Evolutionary conservation across 129 eudicot species (phyloP).

Genomic region (Chrysanthemum lavandulifolium): DNA sequence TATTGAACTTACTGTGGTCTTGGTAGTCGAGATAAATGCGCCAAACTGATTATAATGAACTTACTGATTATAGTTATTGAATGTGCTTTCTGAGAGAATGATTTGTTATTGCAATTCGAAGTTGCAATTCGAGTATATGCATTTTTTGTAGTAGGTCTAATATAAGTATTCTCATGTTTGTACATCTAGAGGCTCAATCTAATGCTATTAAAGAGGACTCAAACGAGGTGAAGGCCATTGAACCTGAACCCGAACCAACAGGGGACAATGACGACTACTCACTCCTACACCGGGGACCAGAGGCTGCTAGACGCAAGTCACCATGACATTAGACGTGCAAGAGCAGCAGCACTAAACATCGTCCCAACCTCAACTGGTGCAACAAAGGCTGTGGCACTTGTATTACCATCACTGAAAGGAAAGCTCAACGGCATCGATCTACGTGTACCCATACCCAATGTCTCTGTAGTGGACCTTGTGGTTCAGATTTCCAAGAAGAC

Average conservation of each 20-base stretch:
- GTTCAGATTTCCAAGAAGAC: conserved; percentile 91
- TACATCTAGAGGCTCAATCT: no score
- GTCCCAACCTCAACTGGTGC: conserved; percentile 99
- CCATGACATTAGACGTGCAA: conserved; percentile 91
- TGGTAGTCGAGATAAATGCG: no score
- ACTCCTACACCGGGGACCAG: conserved; percentile 99
- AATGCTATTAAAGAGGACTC: no score
- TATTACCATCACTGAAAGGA: conserved; percentile 85
- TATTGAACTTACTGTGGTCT: no score
- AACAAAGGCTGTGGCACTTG: conserved; percentile 95
- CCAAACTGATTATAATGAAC: no score
- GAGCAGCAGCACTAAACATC: conserved; percentile 97
- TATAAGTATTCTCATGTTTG: no score
- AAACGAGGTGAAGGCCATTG: no score
- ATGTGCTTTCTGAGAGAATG: no score
- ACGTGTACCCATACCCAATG: conserved; percentile 98
- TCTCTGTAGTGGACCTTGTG: conserved; percentile 93
- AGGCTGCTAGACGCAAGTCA: conserved; percentile 94
- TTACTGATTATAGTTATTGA: no score
- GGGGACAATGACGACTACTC: conserved; percentile 99
- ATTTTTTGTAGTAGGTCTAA: no score
- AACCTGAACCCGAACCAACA: not conserved
- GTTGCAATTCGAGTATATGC: no score
- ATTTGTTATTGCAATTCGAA: no score
- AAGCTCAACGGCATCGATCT: conserved; percentile 95